Conservation (phyloP, 306 rosid genomes). For the Lathyrus aphaca region DNA sequence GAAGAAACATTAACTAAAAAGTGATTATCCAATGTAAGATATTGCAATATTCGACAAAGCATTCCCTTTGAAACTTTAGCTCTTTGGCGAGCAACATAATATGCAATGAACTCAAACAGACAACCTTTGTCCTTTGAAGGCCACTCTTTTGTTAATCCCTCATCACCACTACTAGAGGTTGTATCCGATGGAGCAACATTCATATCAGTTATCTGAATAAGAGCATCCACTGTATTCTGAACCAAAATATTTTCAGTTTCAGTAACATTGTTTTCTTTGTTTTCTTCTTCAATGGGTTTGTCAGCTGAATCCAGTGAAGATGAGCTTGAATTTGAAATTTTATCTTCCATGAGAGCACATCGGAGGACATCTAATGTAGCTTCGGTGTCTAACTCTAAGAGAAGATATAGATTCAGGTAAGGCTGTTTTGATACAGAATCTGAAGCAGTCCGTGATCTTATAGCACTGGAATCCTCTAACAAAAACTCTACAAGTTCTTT, state of each 20-base stretch:
- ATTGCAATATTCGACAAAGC: slow-evolving; percentile 72
- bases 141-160: slow-evolving; percentile 53
- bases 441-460: slow-evolving; percentile 54
- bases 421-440: slow-evolving; percentile 42
- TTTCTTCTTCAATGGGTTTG: slow-evolving; percentile 38
- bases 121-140: slow-evolving; percentile 73
- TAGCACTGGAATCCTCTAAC: slow-evolving; percentile 58
- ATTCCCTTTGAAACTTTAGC: slow-evolving; percentile 71
- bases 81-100: slow-evolving; percentile 72
- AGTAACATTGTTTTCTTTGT: slow-evolving; percentile 42
- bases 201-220: slow-evolving; percentile 60
- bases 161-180: slow-evolving; percentile 44
- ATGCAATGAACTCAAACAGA: slow-evolving; percentile 78
- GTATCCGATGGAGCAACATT: slow-evolving; percentile 52
- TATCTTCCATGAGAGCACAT: slow-evolving; percentile 70
- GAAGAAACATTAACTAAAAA: slow-evolving; percentile 44
- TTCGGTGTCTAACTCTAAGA: slow-evolving; percentile 77
- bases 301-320: slow-evolving; percentile 51
- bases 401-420: slow-evolving; percentile 65
- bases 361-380: slow-evolving; percentile 82
- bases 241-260: slow-evolving; percentile 54
- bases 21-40: slow-evolving; percentile 62
- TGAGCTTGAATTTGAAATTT: slow-evolving; percentile 46
- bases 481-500: slow-evolving; percentile 77
- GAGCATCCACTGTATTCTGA: slow-evolving; percentile 78